Conservation (phyloP, 1,284 basidiomycete genomes). For the Tilletia caries region DNA sequence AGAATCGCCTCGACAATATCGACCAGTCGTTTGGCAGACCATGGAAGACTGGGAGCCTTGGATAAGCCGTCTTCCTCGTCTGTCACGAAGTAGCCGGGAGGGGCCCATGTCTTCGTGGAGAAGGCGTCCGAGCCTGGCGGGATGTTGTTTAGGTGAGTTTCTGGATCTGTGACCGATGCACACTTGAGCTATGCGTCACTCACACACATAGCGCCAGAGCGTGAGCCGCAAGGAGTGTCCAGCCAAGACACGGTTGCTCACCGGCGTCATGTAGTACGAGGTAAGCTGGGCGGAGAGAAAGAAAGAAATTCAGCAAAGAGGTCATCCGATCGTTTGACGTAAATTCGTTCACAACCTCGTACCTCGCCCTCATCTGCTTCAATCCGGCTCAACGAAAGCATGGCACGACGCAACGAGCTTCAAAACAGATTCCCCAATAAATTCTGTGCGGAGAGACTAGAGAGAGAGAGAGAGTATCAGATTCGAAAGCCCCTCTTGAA, state of each 20-base stretch:
- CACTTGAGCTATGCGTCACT: background rate
- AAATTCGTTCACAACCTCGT: no score
- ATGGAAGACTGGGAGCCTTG: background rate
- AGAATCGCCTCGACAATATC: constrained; percentile 37
- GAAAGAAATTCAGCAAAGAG: no score
- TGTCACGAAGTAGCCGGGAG: background rate
- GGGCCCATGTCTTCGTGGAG: background rate
- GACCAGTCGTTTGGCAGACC: constrained; percentile 29
- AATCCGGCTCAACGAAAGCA: constrained; percentile 27
- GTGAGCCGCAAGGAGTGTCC: background rate
- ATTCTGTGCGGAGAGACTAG: no score
- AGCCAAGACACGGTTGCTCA: constrained; percentile 1
- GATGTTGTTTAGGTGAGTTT: no score
- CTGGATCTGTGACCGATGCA: no score
- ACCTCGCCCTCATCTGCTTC: constrained; percentile 30
- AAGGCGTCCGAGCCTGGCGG: background rate
- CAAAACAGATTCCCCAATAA: constrained; percentile 34
- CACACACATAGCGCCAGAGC: constrained; percentile 6
- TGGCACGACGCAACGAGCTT: constrained; percentile 31
- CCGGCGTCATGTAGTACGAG: background rate
- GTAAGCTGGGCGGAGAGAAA: background rate
- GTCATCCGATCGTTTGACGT: no score
- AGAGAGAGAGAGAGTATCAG: no score
- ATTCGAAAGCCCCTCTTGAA: no score
- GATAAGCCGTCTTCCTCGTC: background rate